Evolutionary conservation across 2,329 filamentous ascomycete genomes (phyloP), one percentile per base, ranked within the genome.

Genomic region (Epicoccum nigrum): DNA sequence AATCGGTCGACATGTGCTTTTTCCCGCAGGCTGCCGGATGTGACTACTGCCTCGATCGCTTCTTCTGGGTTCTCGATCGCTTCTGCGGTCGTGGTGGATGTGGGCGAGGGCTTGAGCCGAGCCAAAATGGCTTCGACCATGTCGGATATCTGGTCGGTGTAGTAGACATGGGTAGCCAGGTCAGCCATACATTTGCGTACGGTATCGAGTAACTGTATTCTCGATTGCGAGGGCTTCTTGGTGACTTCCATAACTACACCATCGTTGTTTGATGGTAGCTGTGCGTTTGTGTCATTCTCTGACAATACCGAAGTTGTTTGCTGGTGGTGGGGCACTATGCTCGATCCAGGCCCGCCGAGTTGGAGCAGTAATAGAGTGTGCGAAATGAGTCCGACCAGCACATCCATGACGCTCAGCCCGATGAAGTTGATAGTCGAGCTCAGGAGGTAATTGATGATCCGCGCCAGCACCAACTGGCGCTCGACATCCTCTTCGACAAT

Each of bases 391-490:
- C 91, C 89, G 12, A 96, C 80, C 21, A 97, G 79, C 15, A 97
- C 87, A 70, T 99, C 94, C 86, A 97, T 97, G 44, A 97, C 89
- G 69, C 92, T 97, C 37, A 99, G 79, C 1, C 94, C 94, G 55
- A 99, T 97, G 68, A 97, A 81, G 73, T 97, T 97, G 67, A 96
- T 86, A 33, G 93, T 86, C 0, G 93, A 97, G 43, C 88, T 87
- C 38, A 99, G 79, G 8, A 97, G 80, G 56, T 89, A 90, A 54
- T 90, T 86, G 52, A 97, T 85, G 74, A 97, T 86, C 34, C 86
- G 86, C 1, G 89, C 84, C 54, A 96, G 79, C 4, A 88, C 84
- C 45, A 92, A 78, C 64, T 96, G 89, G 47, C 89, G 85, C 35
- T 85, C 81, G 27, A 97, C 73, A 33, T 86, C 85, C 8, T 87